Evolutionary conservation across 2,329 filamentous ascomycete genomes (phyloP).

Genomic region (Alternaria angustiovoidea): DNA sequence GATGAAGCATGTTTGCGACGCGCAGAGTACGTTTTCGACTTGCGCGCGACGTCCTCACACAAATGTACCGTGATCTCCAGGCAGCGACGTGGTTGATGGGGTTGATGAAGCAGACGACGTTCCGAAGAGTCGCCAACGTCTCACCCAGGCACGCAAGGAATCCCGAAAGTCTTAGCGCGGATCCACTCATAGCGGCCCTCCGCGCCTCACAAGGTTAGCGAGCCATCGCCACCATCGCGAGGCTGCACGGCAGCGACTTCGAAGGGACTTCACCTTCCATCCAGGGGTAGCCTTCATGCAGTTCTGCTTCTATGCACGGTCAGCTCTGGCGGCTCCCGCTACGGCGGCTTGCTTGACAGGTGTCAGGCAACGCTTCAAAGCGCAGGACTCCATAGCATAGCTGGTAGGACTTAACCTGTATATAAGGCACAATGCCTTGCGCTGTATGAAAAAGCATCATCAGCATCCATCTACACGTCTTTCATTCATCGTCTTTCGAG

Average conservation of each 20-base stretch:
- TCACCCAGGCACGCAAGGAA: constrained; percentile 18
- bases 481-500: constrained; percentile 34
- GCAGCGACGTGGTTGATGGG: constrained; percentile 18
- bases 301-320: constrained; percentile 19
- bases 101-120: constrained; percentile 39
- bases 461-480: constrained; percentile 34
- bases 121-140: constrained; percentile 40
- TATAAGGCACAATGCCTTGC: constrained; percentile 39
- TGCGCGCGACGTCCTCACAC: constrained; percentile 2
- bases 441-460: constrained; percentile 21
- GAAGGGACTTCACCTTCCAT: constrained; percentile 15
- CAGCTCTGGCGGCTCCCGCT: constrained; percentile 17
- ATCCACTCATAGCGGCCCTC: not conserved
- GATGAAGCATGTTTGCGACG: constrained; percentile 16
- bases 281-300: constrained; percentile 40
- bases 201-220: constrained; percentile 14
- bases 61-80: constrained; percentile 16
- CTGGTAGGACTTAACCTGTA: constrained; percentile 21
- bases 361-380: constrained; percentile 23
- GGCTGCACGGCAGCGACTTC: constrained; percentile 20
- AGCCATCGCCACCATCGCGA: constrained; percentile 13
- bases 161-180: constrained; percentile 20
- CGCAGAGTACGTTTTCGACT: not conserved
- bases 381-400: constrained; percentile 20
- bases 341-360: constrained; percentile 20